Base-by-base conservation (phyloP, 805 yeast species). In the Phaffomyces thermotolerans region DNA sequence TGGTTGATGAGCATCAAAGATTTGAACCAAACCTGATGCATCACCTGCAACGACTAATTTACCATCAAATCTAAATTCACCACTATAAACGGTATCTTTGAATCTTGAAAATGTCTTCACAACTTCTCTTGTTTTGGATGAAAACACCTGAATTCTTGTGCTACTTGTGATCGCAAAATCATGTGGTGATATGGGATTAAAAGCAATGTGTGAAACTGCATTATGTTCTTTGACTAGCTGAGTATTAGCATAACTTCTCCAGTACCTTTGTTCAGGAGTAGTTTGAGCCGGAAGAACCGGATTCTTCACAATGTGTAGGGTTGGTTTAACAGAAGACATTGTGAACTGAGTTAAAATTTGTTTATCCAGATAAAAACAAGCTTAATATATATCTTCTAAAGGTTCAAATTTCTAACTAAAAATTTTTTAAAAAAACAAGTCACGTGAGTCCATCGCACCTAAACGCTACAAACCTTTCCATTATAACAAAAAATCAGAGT, bases 151-250 rank as follows among this genome's bases (percentile, higher is more conserved):
- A 45, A 93, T 85, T 58, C 97, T 74, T 0, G 97, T 84, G 17
- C 95, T 81, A 27, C 95, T 80, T 1, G 97, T 85, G 31, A 93
- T 86, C 22, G 97, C 98, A 67, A 91, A 85, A 65, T 93, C 96
- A 59, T 86, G 81, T 6, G 96, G 95, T 14, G 81, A 67, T 33
- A 72, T 74, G 2, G 96, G 96, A 60, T 85, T 89, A 72, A 93
- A 93, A 50, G 81, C 75, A 43, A 93, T 81, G 60, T 88, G 95
- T 31, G 85, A 81, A 36, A 93, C 87, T 34, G 97, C 87, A 63
- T 86, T 89, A 65, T 86, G 91, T 62, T 93, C 98, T 62, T 93
- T 91, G 24, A 90, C 88, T 33, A 93, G 71, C 60, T 91, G 91
- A 3, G 98, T 91, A 51, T 79, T 83, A 27, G 76, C 71, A 62